Conservation (phyloP, 1,284 basidiomycete species). For the Trichosporon ovoides region DNA sequence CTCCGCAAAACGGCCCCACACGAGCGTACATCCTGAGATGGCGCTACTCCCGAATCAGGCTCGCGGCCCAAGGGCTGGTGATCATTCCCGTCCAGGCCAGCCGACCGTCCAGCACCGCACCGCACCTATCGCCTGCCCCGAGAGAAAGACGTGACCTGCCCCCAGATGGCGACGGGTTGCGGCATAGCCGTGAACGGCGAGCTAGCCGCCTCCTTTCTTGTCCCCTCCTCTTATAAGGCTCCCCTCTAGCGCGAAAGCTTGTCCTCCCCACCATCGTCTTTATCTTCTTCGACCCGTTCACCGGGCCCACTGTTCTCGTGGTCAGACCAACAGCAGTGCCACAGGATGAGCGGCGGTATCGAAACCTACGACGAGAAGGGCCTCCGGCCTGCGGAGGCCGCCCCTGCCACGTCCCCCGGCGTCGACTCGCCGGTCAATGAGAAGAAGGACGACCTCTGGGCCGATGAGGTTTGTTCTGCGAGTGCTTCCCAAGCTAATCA, state of each 20-base stretch:
- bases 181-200: neutral
- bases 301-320: neutral
- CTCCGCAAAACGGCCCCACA: too few species aligned
- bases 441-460: constrained; percentile 3
- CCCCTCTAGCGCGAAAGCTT: neutral
- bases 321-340: neutral
- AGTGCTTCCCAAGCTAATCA: too few species aligned
- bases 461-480: neutral
- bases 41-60: too few species aligned
- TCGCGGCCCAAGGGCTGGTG: too few species aligned
- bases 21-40: too few species aligned
- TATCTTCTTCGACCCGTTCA: neutral
- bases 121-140: too few species aligned
- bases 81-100: too few species aligned
- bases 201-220: neutral
- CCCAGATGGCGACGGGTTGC: neutral
- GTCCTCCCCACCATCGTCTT: neutral
- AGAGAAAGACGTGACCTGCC: too few species aligned
- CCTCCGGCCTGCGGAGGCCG: neutral
- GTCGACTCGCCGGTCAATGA: neutral
- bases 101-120: too few species aligned
- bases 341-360: neutral
- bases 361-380: constrained; percentile 4
- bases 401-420: neutral
- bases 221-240: neutral